A percentile compares a stretch with the other conserved stretches of the same genome.
These are phyloP conservation scores for Clathrospora elynae DNA, from an alignment of 2,329 filamentous ascomycete genomes.

Conservation along the genomic window DNA sequence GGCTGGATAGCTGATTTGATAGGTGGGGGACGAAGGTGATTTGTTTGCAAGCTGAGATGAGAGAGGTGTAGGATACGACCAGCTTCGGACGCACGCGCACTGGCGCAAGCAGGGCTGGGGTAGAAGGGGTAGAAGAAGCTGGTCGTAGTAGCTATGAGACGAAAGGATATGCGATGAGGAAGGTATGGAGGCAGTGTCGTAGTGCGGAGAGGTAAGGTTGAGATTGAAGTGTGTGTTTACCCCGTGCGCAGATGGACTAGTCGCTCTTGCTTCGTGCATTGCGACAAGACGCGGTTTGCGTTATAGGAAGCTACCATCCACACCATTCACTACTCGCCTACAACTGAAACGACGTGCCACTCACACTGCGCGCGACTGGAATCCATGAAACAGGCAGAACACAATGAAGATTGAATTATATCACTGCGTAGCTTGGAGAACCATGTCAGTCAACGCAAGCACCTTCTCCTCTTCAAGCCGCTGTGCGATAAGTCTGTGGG, in stretches of 20 bases:
- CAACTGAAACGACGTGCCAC: not conserved
- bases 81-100: slow-evolving; percentile 15
- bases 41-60: not conserved
- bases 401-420: no score
- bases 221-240: slow-evolving; percentile 4
- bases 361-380: no score
- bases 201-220: not conserved
- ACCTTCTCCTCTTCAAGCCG: slow-evolving; percentile 53
- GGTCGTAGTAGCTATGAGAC: slow-evolving; percentile 11
- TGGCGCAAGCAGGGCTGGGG: slow-evolving; percentile 1
- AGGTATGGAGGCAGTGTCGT: slow-evolving; percentile 14
- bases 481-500: slow-evolving; percentile 42
- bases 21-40: not conserved
- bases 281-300: not conserved
- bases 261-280: slow-evolving; percentile 6
- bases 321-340: not conserved
- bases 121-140: slow-evolving; percentile 16
- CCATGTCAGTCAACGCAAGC: slow-evolving; percentile 46
- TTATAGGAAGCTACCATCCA: not conserved
- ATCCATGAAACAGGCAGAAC: no score
- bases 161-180: slow-evolving; percentile 14
- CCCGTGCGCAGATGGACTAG: not conserved
- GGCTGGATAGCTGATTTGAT: not conserved
- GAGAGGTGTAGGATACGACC: slow-evolving; percentile 11
- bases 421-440: slow-evolving; percentile 42